Conservation (phyloP, 2,329 filamentous ascomycete genomes). For the Triangularia setosa region DNA sequence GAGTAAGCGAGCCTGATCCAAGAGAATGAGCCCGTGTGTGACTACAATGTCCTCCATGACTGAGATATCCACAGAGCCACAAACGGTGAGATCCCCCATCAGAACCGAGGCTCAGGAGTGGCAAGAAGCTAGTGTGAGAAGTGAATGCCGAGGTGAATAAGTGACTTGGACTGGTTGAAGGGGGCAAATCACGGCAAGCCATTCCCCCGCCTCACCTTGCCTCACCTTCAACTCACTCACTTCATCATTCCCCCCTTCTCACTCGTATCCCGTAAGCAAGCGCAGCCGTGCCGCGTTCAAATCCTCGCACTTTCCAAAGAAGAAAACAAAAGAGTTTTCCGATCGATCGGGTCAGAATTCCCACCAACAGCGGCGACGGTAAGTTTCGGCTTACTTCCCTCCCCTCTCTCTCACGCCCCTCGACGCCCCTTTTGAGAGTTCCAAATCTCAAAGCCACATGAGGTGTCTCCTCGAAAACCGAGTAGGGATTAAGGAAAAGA, state of each 20-base stretch:
- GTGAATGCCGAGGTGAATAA: not conserved
- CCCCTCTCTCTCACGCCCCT: not conserved
- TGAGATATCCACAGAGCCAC: not conserved
- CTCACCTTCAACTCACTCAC: not conserved
- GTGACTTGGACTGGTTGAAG: not conserved
- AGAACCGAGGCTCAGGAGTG: not conserved
- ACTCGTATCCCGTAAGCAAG: not conserved
- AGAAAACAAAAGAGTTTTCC: not conserved
- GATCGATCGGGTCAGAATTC: not conserved
- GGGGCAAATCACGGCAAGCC: not conserved
- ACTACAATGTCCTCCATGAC: not conserved
- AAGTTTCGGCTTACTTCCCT: not conserved
- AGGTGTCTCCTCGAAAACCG: not conserved
- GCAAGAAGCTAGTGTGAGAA: not conserved
- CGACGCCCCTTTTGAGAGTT: not conserved
- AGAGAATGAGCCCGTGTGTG: not conserved
- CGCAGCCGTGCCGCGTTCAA: not conserved
- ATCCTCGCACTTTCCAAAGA: not conserved
- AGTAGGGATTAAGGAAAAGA: not conserved
- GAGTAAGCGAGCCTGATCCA: not conserved
- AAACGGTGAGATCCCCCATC: not conserved
- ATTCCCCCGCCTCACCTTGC: not conserved
- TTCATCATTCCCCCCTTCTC: too few relatives aligned
- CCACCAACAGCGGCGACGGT: not conserved
- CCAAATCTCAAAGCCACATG: not conserved